Percentiles rank a stretch among this genome's conserved stretches.
Conservation (phyloP, 345 rosid species). For the Populus davidiana region DNA sequence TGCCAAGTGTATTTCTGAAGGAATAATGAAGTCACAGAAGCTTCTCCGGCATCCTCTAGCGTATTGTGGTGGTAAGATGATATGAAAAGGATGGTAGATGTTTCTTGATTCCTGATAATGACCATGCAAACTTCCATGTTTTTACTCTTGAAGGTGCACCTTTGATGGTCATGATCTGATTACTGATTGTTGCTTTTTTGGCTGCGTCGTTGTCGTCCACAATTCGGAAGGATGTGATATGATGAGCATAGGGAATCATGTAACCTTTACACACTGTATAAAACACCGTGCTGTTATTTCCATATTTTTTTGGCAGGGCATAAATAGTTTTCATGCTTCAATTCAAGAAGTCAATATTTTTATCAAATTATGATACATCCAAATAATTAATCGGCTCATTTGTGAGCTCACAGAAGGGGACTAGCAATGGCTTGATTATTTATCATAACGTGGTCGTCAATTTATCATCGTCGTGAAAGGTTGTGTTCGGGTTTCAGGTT, state of each 20-base stretch:
- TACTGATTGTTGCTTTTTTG: background rate
- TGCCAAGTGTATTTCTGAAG: background rate
- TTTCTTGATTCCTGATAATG: background rate
- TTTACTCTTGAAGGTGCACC: background rate
- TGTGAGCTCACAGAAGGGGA: no score
- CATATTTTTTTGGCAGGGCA: background rate
- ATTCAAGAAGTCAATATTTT: background rate
- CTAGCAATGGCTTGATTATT: no score
- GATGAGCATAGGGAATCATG: background rate
- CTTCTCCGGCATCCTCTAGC: conserved; percentile 1
- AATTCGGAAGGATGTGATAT: background rate
- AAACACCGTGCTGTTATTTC: background rate
- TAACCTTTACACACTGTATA: background rate
- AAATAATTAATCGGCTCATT: no score
- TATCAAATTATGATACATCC: background rate
- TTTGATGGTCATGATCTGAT: background rate
- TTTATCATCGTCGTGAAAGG: no score
- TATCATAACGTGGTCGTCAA: no score
- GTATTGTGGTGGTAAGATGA: background rate
- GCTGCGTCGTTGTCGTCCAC: background rate
- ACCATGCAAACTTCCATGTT: background rate
- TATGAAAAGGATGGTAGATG: background rate
- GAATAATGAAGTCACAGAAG: background rate
- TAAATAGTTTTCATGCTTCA: background rate
- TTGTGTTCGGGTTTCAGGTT: no score